These are phyloP conservation scores for Podospora conica DNA, from an alignment of 495 filamentous ascomycete species.

Conservation along the genomic window DNA sequence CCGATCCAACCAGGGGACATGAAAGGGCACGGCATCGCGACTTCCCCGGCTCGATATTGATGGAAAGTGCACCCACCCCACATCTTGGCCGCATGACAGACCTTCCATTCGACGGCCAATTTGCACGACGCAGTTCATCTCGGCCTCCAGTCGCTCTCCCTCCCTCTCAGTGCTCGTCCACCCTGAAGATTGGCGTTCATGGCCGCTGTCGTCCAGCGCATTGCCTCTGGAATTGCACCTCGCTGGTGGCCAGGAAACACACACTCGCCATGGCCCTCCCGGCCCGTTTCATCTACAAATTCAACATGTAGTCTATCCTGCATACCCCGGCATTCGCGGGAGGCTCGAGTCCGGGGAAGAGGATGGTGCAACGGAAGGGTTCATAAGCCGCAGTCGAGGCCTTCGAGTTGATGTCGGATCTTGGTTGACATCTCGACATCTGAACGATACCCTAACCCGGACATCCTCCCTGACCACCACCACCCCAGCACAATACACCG, in stretches of 20 bases:
- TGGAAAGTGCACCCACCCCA: conserved; percentile 11
- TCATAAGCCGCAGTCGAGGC: conserved; percentile 6
- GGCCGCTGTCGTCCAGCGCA: not conserved
- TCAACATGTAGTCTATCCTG: conserved; percentile 3
- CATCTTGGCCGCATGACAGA: conserved; percentile 18
- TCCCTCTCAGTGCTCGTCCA: not conserved
- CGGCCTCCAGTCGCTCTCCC: not conserved
- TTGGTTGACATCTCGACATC: not conserved
- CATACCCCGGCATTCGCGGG: conserved; percentile 23
- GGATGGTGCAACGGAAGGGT: not conserved
- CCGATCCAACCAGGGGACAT: not conserved
- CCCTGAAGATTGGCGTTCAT: not conserved
- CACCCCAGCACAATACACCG: not conserved
- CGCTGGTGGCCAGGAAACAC: conserved; percentile 9
- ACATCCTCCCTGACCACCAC: not conserved
- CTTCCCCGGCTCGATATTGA: conserved; percentile 25
- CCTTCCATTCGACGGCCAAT: conserved; percentile 22
- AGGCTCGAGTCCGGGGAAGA: conserved; percentile 7
- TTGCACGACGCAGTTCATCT: conserved; percentile 18
- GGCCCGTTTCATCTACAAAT: conserved; percentile 25
- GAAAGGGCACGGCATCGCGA: conserved; percentile 12
- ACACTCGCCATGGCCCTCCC: conserved; percentile 9
- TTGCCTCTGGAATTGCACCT: conserved; percentile 2
- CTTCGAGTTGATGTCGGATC: not conserved
- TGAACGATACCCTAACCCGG: not conserved